Conservation (phyloP, 331 rosid genomes). For the Cucumis variabilis region DNA sequence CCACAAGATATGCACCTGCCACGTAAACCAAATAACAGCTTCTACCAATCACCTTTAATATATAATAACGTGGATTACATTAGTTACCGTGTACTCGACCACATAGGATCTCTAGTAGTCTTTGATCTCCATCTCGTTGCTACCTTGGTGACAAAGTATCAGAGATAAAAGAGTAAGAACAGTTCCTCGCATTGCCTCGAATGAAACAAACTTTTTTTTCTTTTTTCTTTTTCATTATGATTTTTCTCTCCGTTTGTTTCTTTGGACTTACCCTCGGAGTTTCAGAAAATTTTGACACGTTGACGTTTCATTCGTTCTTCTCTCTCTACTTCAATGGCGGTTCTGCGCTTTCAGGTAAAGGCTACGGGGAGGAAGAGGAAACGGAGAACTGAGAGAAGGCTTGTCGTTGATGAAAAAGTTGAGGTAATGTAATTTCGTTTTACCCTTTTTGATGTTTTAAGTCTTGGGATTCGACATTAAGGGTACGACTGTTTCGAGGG, state of each 20-base stretch:
- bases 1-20: background rate
- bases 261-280: background rate
- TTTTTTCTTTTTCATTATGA: background rate
- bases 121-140: constrained; percentile 14
- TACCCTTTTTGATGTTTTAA: background rate
- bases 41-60: background rate
- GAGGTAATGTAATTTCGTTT: constrained; percentile 63
- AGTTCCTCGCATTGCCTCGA: too few relatives aligned
- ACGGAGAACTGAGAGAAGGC: constrained; percentile 45
- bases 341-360: constrained; percentile 34
- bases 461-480: background rate
- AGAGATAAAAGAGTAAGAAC: background rate
- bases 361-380: constrained; percentile 33
- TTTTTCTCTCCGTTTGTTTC: background rate
- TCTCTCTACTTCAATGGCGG: constrained; percentile 54
- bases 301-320: background rate
- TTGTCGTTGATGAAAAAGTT: constrained; percentile 49
- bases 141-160: constrained; percentile 38
- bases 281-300: background rate
- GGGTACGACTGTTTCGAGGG: background rate
- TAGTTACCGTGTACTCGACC: background rate
- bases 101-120: background rate
- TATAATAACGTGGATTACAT: too few relatives aligned
- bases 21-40: background rate
- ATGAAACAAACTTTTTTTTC: background rate